Conservation (phyloP, 163 green algal species). For the Chlorella variabilis region DNA sequence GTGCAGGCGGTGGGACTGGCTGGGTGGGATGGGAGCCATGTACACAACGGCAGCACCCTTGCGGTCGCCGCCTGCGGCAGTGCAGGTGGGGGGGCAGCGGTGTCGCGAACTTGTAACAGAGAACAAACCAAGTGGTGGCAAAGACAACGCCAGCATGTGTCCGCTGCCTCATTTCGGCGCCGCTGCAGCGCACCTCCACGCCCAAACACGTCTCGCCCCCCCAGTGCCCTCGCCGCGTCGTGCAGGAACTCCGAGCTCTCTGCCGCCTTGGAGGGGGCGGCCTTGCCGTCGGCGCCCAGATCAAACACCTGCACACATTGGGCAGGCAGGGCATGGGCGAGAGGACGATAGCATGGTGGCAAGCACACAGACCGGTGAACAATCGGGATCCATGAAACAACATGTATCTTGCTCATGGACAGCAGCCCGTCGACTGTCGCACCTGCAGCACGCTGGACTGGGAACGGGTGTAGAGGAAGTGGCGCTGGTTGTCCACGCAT, state of each 20-base stretch:
- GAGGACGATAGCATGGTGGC: not conserved
- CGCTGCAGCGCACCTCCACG: slow-evolving; percentile 36
- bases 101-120: not conserved
- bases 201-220: slow-evolving; percentile 68
- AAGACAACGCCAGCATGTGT: not conserved
- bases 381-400: too few relatives aligned
- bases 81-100: not conserved
- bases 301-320: slow-evolving; percentile 76
- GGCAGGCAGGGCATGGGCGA: not conserved
- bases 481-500: slow-evolving; percentile 81
- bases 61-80: slow-evolving; percentile 54
- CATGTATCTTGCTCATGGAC: too few relatives aligned
- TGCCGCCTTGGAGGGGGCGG: slow-evolving; percentile 61
- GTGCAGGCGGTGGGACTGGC: slow-evolving; percentile 51
- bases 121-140: not conserved
- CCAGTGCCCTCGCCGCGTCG: slow-evolving; percentile 40
- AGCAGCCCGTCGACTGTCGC: too few relatives aligned
- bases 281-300: slow-evolving; percentile 67
- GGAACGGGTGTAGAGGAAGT: slow-evolving; percentile 86
- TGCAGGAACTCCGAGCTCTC: slow-evolving; percentile 75
- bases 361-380: not conserved
- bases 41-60: slow-evolving; percentile 72
- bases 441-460: slow-evolving; percentile 67
- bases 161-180: too few relatives aligned
- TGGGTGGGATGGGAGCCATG: slow-evolving; percentile 72